Percentiles rank a stretch among this genome's conserved stretches.
These are phyloP conservation scores for Arbutus unedo DNA, from an alignment of 148 eudicot genomes.

Conservation along the genomic window DNA sequence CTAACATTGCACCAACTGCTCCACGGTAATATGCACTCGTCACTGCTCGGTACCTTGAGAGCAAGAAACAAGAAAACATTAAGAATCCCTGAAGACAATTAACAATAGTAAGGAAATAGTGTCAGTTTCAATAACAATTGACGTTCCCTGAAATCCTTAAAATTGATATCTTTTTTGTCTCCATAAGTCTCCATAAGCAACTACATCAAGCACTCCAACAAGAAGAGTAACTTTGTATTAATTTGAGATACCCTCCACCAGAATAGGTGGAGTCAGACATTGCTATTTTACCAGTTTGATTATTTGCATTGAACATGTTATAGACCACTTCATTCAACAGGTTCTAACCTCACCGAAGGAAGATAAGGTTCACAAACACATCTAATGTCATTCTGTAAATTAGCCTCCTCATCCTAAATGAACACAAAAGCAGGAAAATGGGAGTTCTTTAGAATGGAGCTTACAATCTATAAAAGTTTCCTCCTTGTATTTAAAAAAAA, in stretches of 20 bases:
- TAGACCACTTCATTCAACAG: background rate
- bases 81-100: background rate
- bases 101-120: too few relatives aligned
- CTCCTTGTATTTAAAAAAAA: background rate
- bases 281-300: background rate
- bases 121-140: background rate
- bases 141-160: background rate
- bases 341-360: background rate
- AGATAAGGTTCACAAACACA: background rate
- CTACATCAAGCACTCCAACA: too few relatives aligned
- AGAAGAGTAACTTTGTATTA: background rate
- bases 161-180: background rate
- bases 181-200: background rate
- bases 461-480: background rate
- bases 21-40: constrained; percentile 66
- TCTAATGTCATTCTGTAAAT: too few relatives aligned
- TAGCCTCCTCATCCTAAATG: too few relatives aligned
- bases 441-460: background rate
- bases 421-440: too few relatives aligned
- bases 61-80: background rate
- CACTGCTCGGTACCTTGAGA: constrained; percentile 58
- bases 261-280: background rate
- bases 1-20: constrained; percentile 66
- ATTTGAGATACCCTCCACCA: background rate
- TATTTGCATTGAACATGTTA: background rate